Percentiles rank a stretch among this genome's conserved stretches.
Evolutionary conservation across 164 flowering plant species (phyloP).

Genomic region (Vitis rotundifolia): DNA sequence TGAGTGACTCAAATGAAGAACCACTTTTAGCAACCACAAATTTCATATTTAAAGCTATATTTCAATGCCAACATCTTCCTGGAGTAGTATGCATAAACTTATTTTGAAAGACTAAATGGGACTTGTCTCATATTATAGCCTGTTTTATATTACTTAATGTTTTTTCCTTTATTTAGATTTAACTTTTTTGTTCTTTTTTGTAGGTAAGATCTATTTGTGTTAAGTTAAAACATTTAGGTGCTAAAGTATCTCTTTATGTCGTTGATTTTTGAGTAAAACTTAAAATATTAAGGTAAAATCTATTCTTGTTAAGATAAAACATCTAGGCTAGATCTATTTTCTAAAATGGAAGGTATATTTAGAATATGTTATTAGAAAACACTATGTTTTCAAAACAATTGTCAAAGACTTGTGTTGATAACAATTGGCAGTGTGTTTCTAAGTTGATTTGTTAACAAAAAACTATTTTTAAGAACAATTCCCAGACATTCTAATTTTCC

Average conservation of each 20-base stretch:
- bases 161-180: not conserved
- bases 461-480: too few species aligned
- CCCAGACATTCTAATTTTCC: too few species aligned
- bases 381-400: too few species aligned
- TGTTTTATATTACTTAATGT: constrained; percentile 3
- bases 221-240: constrained; percentile 70
- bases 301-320: too few species aligned
- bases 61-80: constrained; percentile 86
- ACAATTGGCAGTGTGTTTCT: too few species aligned
- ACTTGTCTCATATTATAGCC: constrained; percentile 3
- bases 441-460: too few species aligned
- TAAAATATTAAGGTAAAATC: constrained; percentile 28
- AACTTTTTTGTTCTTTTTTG: constrained; percentile 23
- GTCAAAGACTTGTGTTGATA: too few species aligned
- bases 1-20: constrained; percentile 77
- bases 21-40: constrained; percentile 73
- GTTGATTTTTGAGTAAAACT: constrained; percentile 78
- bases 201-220: constrained; percentile 84
- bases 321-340: too few species aligned
- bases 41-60: constrained; percentile 84
- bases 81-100: constrained; percentile 67
- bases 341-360: too few species aligned
- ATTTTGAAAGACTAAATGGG: not conserved
- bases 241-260: constrained; percentile 73
- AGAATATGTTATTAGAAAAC: too few species aligned